phyloP scores from a whole-genome alignment of 208 protist genomes.

The Leishmania mexicana region DNA sequence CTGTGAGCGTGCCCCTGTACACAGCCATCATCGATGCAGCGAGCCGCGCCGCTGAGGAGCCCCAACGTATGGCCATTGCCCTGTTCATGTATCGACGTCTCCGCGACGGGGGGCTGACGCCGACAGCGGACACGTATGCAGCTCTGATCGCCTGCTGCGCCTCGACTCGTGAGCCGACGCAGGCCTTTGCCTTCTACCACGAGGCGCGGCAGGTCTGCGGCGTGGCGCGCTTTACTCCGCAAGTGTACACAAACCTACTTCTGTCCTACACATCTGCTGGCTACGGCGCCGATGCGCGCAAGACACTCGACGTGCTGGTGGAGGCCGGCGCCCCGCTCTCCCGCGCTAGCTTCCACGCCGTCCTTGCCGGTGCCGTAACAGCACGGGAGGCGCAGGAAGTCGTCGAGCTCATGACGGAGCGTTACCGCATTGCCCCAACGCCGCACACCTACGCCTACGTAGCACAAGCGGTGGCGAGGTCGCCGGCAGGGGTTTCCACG shows the following conservation, averaged over 20 bases:
- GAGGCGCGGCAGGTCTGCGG: slow-evolving; percentile 68
- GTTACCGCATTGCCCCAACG: slow-evolving; percentile 65
- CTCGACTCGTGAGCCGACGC: slow-evolving; percentile 64
- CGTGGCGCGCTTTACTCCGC: slow-evolving; percentile 42
- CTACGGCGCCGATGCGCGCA: slow-evolving; percentile 68
- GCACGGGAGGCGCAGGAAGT: slow-evolving; percentile 77
- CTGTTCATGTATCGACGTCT: slow-evolving; percentile 83
- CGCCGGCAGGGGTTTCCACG: slow-evolving; percentile 42
- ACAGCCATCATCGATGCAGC: slow-evolving; percentile 75
- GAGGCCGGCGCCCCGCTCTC: slow-evolving; percentile 81
- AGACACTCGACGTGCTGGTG: slow-evolving; percentile 76
- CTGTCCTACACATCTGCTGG: slow-evolving; percentile 63
- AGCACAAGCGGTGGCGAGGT: slow-evolving; percentile 31
- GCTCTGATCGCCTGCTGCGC: slow-evolving; percentile 82
- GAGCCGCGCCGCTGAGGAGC: slow-evolving; percentile 55
- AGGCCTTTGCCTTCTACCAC: slow-evolving; percentile 87
- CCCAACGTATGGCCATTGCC: slow-evolving; percentile 65
- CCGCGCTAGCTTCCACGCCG: slow-evolving; percentile 76
- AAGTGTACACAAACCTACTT: slow-evolving; percentile 81
- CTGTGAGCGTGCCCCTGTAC: slow-evolving; percentile 78
- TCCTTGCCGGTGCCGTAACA: slow-evolving; percentile 56
- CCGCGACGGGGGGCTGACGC: slow-evolving; percentile 55
- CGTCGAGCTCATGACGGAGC: slow-evolving; percentile 62
- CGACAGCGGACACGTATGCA: slow-evolving; percentile 67
- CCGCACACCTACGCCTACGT: slow-evolving; percentile 84